Percentiles rank a stretch among this genome's conserved stretches.
These are phyloP conservation scores for Epichloe baconii DNA, from an alignment of 2,329 filamentous ascomycete species.

Conservation along the genomic window DNA sequence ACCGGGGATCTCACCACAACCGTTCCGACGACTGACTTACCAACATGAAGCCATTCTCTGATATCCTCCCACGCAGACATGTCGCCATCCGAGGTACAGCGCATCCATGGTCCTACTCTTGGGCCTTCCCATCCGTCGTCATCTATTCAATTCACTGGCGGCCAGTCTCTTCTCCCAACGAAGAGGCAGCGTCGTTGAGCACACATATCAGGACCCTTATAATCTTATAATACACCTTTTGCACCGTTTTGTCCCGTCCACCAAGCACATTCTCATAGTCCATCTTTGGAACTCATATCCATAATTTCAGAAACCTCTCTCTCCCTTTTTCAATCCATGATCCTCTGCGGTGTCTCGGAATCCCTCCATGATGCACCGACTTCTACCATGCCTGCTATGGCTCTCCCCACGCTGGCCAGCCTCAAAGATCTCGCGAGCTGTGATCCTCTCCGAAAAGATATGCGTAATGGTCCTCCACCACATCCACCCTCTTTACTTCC, in stretches of 20 bases:
- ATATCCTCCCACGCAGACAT: not conserved
- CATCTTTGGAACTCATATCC: not conserved
- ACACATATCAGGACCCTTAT: not conserved
- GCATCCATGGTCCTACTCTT: slow-evolving; percentile 3
- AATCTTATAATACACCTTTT: not conserved
- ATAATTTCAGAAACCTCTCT: not conserved
- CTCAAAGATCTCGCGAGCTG: slow-evolving; percentile 12
- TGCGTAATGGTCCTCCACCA: slow-evolving; percentile 8
- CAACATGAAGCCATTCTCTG: not conserved
- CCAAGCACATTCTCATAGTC: not conserved
- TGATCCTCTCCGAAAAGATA: slow-evolving; percentile 15
- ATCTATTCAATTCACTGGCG: not conserved
- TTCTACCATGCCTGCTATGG: not conserved
- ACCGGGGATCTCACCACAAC: not conserved
- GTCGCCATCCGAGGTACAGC: slow-evolving; percentile 1
- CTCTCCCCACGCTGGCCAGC: slow-evolving; percentile 7
- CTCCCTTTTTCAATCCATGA: not conserved
- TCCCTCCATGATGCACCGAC: not conserved
- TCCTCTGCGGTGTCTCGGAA: not conserved
- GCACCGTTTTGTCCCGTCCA: not conserved
- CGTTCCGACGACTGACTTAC: not conserved
- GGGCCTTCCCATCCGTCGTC: not conserved
- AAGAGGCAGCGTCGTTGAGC: not conserved
- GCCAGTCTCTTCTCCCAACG: not conserved
- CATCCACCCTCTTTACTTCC: not conserved